These are phyloP conservation scores for Pelagomonas calceolata DNA, from an alignment of 108 stramenopile genomes.

Conservation along the genomic window DNA sequence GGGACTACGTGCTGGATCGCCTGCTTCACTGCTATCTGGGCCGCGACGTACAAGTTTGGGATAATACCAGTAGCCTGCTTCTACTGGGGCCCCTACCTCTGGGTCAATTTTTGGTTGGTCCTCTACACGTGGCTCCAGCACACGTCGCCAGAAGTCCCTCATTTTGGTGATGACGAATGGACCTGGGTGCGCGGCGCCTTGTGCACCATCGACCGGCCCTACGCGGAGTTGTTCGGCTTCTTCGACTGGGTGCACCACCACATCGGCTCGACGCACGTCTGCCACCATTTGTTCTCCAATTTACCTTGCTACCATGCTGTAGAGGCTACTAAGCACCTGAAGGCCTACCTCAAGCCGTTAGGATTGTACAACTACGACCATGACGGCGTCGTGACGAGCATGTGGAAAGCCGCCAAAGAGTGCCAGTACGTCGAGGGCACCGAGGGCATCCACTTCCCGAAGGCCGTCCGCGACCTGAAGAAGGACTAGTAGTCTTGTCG, in stretches of 20 bases:
- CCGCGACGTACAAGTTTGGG: constrained; percentile 41
- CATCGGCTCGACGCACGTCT: constrained; percentile 93
- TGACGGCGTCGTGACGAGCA: constrained; percentile 64
- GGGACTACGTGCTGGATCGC: constrained; percentile 40
- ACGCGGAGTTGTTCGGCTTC: constrained; percentile 51
- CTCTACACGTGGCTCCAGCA: constrained; percentile 99
- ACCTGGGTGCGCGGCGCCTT: constrained; percentile 94
- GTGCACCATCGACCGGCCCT: constrained; percentile 90
- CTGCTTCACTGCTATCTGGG: constrained; percentile 34
- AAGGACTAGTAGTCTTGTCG: no score
- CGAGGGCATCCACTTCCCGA: constrained; percentile 75
- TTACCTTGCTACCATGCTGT: constrained; percentile 96
- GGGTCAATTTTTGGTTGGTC: constrained; percentile 90
- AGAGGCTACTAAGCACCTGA: constrained; percentile 80
- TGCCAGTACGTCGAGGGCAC: constrained; percentile 75
- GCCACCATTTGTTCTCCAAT: constrained; percentile 94
- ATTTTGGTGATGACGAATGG: constrained; percentile 89
- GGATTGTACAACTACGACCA: constrained; percentile 88
- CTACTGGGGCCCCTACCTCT: constrained; percentile 84
- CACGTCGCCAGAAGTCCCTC: constrained; percentile 92
- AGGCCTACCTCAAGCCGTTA: constrained; percentile 65
- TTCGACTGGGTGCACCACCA: constrained; percentile 93
- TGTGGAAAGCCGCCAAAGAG: constrained; percentile 71
- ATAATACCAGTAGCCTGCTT: constrained; percentile 64
- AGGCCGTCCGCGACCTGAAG: constrained; percentile 51